Conservation (phyloP, 2,329 filamentous ascomycete genomes). For the Cytospora paraplurivora region DNA sequence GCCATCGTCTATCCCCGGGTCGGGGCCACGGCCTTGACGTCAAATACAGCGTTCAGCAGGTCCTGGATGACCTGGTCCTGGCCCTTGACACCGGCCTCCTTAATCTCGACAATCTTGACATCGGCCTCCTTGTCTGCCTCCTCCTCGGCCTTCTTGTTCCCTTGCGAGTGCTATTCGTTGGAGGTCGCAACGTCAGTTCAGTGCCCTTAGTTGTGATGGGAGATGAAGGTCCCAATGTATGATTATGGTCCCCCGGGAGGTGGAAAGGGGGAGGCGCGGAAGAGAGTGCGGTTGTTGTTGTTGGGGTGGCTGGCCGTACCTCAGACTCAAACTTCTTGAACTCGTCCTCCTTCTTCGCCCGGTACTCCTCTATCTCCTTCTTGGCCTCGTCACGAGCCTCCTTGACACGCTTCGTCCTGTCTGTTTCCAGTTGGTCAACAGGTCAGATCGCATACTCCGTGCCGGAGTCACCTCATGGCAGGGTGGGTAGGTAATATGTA, state of each 20-base stretch:
- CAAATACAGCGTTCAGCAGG: constrained; percentile 80
- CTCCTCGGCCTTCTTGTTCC: constrained; percentile 78
- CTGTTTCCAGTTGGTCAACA: constrained; percentile 44
- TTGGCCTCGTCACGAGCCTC: constrained; percentile 96
- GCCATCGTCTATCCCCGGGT: constrained; percentile 31
- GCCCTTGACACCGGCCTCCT: constrained; percentile 75
- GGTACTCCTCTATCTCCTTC: constrained; percentile 95
- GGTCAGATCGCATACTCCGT: background rate
- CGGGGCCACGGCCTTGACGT: constrained; percentile 71
- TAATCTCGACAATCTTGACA: constrained; percentile 78
- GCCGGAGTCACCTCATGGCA: constrained; percentile 33
- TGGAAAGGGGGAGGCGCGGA: too few species aligned
- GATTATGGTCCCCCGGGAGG: background rate
- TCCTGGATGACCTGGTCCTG: constrained; percentile 80
- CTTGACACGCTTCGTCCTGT: constrained; percentile 95
- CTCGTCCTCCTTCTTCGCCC: constrained; percentile 85
- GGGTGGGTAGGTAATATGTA: constrained; percentile 28
- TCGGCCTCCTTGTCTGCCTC: constrained; percentile 82
- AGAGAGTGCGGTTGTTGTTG: too few species aligned
- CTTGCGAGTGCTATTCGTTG: constrained; percentile 75
- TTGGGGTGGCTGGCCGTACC: constrained; percentile 41
- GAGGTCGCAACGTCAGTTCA: constrained; percentile 26
- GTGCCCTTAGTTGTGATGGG: background rate
- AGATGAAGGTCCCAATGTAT: background rate
- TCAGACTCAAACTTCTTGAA: constrained; percentile 91